Evolutionary conservation across 2,329 filamentous ascomycete genomes (phyloP).

Genomic region (Lachnellula hyalina): DNA sequence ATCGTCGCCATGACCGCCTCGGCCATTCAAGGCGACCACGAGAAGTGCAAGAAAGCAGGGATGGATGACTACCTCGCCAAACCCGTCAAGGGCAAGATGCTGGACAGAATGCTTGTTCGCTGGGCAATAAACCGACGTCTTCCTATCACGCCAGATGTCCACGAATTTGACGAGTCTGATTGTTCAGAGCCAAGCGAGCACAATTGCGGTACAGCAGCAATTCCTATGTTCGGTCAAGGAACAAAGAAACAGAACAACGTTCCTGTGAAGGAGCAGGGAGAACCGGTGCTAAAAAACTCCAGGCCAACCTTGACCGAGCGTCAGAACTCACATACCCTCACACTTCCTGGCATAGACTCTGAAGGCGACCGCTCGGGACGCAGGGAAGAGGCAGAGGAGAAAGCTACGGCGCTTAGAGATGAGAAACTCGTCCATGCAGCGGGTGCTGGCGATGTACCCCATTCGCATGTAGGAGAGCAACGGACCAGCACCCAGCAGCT

Average conservation of each 20-base stretch:
- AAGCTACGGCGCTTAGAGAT: slow-evolving; percentile 47
- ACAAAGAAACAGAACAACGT: too few species aligned
- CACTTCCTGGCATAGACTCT: slow-evolving; percentile 27
- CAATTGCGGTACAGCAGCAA: slow-evolving; percentile 17
- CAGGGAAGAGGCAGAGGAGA: slow-evolving; percentile 48
- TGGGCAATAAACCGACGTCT: slow-evolving; percentile 51
- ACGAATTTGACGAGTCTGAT: slow-evolving; percentile 18
- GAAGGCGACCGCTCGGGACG: slow-evolving; percentile 41
- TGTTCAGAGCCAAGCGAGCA: slow-evolving; percentile 23
- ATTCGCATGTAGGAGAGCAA: background rate
- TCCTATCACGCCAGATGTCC: slow-evolving; percentile 1
- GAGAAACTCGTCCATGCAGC: slow-evolving; percentile 43
- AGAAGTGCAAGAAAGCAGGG: slow-evolving; percentile 67
- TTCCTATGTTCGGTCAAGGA: slow-evolving; percentile 20
- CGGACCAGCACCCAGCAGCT: slow-evolving; percentile 37
- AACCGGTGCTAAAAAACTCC: background rate
- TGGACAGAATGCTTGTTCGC: slow-evolving; percentile 67
- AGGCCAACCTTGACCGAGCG: slow-evolving; percentile 20
- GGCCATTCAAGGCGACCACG: slow-evolving; percentile 69
- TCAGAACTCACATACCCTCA: slow-evolving; percentile 20
- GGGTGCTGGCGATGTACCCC: slow-evolving; percentile 27
- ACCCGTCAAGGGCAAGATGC: slow-evolving; percentile 61
- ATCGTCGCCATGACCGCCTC: slow-evolving; percentile 81
- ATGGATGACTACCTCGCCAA: slow-evolving; percentile 76
- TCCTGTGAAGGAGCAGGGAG: background rate